Percentiles rank a stretch among this genome's conserved stretches.
Conservation (phyloP, 1,284 basidiomycete genomes). For the Singerocomus rubriflavus region DNA sequence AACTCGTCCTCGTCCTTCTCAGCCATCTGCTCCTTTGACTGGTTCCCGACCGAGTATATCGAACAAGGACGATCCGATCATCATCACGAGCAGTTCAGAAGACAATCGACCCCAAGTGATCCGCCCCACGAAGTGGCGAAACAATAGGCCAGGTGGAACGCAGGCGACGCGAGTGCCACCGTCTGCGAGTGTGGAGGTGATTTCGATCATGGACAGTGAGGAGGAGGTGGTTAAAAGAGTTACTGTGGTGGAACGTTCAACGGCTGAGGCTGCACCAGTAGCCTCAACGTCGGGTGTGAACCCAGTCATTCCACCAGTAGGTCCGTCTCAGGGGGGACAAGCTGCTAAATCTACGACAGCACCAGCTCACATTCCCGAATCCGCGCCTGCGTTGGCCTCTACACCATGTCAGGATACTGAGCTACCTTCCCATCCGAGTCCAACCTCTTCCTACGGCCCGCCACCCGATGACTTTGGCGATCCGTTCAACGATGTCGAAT, state of each 20-base stretch:
- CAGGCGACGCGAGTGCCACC: constrained; percentile 6
- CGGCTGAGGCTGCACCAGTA: not conserved
- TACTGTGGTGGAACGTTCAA: not conserved
- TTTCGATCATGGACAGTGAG: constrained; percentile 30
- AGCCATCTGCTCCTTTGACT: not conserved
- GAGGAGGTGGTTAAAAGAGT: constrained; percentile 5
- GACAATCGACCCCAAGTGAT: not conserved
- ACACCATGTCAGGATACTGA: not conserved
- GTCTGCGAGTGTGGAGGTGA: constrained; percentile 22
- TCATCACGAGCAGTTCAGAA: constrained; percentile 28
- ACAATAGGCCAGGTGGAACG: not conserved
- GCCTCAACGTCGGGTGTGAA: not conserved
- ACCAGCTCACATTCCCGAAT: not conserved
- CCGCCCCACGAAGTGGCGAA: constrained; percentile 4
- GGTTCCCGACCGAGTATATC: not conserved
- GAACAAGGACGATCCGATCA: constrained; percentile 20
- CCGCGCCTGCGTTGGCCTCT: not conserved
- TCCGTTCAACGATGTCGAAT: constrained; percentile 16
- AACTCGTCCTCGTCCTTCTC: constrained; percentile 3
- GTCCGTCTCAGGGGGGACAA: not conserved
- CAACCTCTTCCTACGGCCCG: constrained; percentile 3
- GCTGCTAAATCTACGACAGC: not conserved
- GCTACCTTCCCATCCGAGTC: not conserved
- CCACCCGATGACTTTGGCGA: constrained; percentile 22
- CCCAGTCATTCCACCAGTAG: not conserved